Evolutionary conservation across 192 early-diverging fungal species (phyloP).

Genomic region (Cladochytrium replicatum): DNA sequence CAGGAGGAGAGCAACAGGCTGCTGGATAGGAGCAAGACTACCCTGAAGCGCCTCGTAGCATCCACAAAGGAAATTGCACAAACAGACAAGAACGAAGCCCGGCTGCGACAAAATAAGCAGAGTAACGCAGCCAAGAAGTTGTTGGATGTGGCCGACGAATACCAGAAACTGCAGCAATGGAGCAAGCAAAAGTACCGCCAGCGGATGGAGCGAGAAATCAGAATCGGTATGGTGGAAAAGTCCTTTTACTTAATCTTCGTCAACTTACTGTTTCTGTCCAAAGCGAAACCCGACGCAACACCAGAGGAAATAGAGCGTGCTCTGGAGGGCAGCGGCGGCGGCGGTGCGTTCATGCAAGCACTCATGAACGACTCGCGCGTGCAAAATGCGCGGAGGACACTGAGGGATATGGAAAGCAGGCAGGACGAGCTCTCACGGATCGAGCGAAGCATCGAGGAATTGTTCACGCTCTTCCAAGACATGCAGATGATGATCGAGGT

Average conservation of each 20-base stretch:
- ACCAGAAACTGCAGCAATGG: background rate
- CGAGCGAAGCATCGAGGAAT: slow-evolving; percentile 29
- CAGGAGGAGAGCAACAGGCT: slow-evolving; percentile 20
- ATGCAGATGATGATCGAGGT: slow-evolving; percentile 36
- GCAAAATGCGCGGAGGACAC: slow-evolving; percentile 20
- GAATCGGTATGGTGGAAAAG: slow-evolving; percentile 1
- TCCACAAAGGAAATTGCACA: slow-evolving; percentile 13
- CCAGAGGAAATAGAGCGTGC: slow-evolving; percentile 26
- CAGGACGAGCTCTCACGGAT: slow-evolving; percentile 31
- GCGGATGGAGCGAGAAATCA: slow-evolving; percentile 9
- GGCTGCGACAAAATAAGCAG: slow-evolving; percentile 8
- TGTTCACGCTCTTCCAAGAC: slow-evolving; percentile 31
- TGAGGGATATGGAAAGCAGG: slow-evolving; percentile 32
- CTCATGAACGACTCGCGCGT: slow-evolving; percentile 13
- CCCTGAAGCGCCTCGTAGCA: slow-evolving; percentile 10
- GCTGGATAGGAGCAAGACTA: slow-evolving; percentile 15
- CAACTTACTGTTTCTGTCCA: background rate
- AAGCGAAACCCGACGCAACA: slow-evolving; percentile 26
- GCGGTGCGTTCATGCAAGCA: slow-evolving; percentile 29
- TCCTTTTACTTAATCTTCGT: too few species aligned
- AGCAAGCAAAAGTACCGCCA: slow-evolving; percentile 2
- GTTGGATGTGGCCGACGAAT: slow-evolving; percentile 4
- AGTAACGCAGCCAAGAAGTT: background rate
- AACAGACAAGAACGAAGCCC: slow-evolving; percentile 10
- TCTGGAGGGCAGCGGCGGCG: slow-evolving; percentile 25